phyloP scores from a whole-genome alignment of 257 asterid genomes.

The Scutellaria minor region DNA sequence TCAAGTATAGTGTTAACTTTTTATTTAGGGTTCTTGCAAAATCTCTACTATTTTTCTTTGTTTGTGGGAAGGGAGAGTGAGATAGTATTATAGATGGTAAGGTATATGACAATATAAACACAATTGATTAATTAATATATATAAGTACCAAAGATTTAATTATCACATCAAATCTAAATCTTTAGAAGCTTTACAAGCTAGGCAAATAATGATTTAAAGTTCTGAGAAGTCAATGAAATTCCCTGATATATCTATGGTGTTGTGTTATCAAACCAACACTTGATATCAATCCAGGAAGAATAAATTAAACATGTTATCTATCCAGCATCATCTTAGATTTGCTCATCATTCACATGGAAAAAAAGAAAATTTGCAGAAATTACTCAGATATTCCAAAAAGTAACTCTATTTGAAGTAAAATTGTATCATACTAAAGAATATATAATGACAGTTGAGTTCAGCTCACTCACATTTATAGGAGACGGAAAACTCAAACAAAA shows the following conservation, averaged over 20 bases:
- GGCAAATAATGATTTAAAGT: too few relatives aligned
- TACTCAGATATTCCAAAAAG: neutral
- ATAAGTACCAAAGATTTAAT: too few relatives aligned
- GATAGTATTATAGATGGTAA: too few relatives aligned
- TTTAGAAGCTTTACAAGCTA: too few relatives aligned
- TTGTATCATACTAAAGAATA: neutral
- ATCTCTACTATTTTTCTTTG: too few relatives aligned
- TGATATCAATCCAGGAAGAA: neutral
- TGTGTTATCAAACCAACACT: neutral
- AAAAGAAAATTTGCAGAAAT: neutral
- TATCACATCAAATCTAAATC: conserved; percentile 1
- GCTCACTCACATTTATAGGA: neutral
- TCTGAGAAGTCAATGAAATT: neutral
- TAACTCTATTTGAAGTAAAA: neutral
- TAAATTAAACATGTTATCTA: neutral
- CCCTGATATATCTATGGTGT: neutral
- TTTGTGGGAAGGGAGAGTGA: too few relatives aligned
- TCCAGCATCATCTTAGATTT: neutral
- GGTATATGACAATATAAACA: too few relatives aligned
- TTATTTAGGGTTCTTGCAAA: too few relatives aligned
- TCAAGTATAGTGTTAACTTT: too few relatives aligned
- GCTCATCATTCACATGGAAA: neutral
- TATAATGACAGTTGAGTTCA: neutral
- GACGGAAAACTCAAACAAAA: neutral
- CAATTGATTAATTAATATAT: too few relatives aligned